Conservation (phyloP, 163 green algal species). For the Chlorella variabilis region DNA sequence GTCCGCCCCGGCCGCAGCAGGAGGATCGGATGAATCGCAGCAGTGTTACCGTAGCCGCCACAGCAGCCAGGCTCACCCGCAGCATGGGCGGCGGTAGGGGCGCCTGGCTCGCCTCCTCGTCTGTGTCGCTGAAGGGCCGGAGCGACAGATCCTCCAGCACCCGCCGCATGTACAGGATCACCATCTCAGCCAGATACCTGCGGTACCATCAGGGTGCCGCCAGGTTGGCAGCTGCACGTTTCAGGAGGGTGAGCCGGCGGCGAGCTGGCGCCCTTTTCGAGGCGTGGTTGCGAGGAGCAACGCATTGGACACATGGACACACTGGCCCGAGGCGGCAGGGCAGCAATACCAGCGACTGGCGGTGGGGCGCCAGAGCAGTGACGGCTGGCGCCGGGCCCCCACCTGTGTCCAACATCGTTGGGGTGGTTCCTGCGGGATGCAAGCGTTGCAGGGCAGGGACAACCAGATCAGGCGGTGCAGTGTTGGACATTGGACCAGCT, state of each 20-base stretch:
- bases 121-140: neutral
- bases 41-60: too few species aligned
- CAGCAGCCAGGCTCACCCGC: neutral
- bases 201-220: neutral
- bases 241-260: too few species aligned
- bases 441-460: too few species aligned
- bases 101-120: neutral
- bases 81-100: neutral
- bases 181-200: conserved; percentile 4
- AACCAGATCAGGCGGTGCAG: too few species aligned
- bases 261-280: neutral
- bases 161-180: neutral
- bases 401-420: conserved; percentile 1
- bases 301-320: too few species aligned
- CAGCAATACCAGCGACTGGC: too few species aligned
- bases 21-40: too few species aligned
- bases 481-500: neutral
- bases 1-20: too few species aligned
- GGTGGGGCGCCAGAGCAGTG: too few species aligned
- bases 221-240: neutral
- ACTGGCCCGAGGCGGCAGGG: too few species aligned
- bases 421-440: conserved; percentile 4
- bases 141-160: neutral
- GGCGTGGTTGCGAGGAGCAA: too few species aligned
- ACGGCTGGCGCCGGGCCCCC: neutral